Conservation (phyloP, 768 basidiomycete genomes). For the Leccinum disarticulatum region DNA sequence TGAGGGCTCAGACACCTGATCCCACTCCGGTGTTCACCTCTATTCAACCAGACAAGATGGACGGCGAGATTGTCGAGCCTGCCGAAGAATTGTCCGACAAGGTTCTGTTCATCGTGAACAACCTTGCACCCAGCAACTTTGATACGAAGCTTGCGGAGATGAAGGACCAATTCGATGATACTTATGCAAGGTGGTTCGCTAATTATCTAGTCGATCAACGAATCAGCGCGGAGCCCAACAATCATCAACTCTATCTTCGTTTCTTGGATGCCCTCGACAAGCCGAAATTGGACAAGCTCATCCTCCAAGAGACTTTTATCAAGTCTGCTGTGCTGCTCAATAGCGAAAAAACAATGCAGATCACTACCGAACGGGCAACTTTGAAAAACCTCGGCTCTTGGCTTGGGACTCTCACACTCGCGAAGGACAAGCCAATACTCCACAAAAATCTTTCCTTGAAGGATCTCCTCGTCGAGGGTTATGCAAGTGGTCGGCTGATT, state of each 20-base stretch:
- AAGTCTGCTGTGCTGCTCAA: constrained; percentile 88
- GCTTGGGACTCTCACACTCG: constrained; percentile 92
- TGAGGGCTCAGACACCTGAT: constrained; percentile 41
- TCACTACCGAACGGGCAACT: constrained; percentile 78
- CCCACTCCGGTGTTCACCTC: constrained; percentile 66
- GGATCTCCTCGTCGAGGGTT: constrained; percentile 94
- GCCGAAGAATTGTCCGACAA: constrained; percentile 88
- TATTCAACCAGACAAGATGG: constrained; percentile 68
- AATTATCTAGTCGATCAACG: constrained; percentile 97
- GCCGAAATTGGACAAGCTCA: constrained; percentile 63
- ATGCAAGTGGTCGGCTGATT: constrained; percentile 85
- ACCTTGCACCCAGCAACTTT: constrained; percentile 92
- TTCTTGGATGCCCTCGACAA: constrained; percentile 84
- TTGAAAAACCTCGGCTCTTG: constrained; percentile 95
- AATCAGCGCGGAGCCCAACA: constrained; percentile 94
- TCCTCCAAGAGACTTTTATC: constrained; percentile 91
- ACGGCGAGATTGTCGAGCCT: constrained; percentile 65
- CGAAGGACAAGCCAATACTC: constrained; percentile 88
- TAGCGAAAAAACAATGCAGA: constrained; percentile 85
- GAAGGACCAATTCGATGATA: constrained; percentile 77
- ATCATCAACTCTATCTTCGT: constrained; percentile 91
- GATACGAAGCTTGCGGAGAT: constrained; percentile 86
- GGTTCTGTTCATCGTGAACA: constrained; percentile 97
- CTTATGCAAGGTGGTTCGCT: constrained; percentile 92
- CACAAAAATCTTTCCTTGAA: constrained; percentile 95